Evolutionary conservation across 139 green algal species (phyloP), one percentile per base, ranked within the genome.

Genomic region (Limnomonas spitsbergensis): DNA sequence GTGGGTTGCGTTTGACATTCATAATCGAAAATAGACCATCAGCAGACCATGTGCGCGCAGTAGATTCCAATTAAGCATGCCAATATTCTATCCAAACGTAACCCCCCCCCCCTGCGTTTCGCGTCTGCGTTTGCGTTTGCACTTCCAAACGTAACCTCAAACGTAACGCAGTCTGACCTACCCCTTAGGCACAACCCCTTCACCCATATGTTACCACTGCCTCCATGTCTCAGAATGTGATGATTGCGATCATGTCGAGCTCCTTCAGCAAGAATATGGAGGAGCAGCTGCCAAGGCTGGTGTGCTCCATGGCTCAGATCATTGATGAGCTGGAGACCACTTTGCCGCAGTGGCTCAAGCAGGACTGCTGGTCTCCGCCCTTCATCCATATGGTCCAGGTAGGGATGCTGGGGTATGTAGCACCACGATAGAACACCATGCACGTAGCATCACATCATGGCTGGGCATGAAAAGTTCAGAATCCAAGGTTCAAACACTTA

Each of bases 301-400:
- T 38, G 56, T 37, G 27, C 56, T 70, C 56, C 29, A 70, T 7
- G 66, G 82, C 79, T 1, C 79, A 86, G 71, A 87, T 91, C 40
- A 89, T 91, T 3, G 84, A 91, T 69, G 87, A 91, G 78, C 69
- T 91, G 35, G 87, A 91, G 82, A 82, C 72, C 68, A 91, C 84
- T 26, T 77, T 91, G 74, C 86, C 86, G 1, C 26, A 66, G 34
- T 91, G 81, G 84, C 35, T 84, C 38, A 74, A 77, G 42, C 54
- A 53, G 2, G 66, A 75, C 9, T 35, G 34, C 4, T 81, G 75
- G 87, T 85, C 79, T 53, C 87, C 84, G 3, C 69, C 80, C 38
- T 91, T 89, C 35, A 73, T 91, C 31, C 87, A 91, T 71, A 81
- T 91, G 32, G 76, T 91, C 36, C 87, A 85, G 69, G 75, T 80